Percentiles rank a stretch among this genome's conserved stretches.
phyloP scores from a whole-genome alignment of 768 basidiomycete genomes.

The Hypsizygus marmoreus region DNA sequence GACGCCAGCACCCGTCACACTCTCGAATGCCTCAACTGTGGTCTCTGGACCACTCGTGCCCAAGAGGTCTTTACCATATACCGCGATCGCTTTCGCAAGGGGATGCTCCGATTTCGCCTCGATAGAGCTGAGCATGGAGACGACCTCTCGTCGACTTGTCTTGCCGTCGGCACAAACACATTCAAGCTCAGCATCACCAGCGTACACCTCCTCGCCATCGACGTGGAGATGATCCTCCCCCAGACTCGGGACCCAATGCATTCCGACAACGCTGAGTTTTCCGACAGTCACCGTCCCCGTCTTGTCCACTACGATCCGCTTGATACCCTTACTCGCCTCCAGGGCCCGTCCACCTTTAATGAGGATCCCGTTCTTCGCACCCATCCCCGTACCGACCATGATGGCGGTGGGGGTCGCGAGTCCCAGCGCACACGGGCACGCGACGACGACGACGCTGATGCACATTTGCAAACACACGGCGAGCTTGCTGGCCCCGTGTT shows the following conservation, averaged over 20 bases:
- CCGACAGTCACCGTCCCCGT: conserved; percentile 97
- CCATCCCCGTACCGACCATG: conserved; percentile 98
- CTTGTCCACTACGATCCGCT: conserved; percentile 90
- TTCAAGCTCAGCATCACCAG: conserved; percentile 43
- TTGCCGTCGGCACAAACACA: conserved; percentile 61
- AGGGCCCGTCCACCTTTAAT: conserved; percentile 97
- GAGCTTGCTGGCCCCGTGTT: conserved; percentile 80
- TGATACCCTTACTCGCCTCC: conserved; percentile 85
- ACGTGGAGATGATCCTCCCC: conserved; percentile 14
- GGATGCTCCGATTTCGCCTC: conserved; percentile 96
- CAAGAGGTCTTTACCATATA: conserved; percentile 72
- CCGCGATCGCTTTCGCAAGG: conserved; percentile 89
- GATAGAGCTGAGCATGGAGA: conserved; percentile 83
- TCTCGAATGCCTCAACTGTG: conserved; percentile 75
- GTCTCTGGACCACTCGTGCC: conserved; percentile 49
- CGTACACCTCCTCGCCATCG: conserved; percentile 40
- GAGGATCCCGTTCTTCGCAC: conserved; percentile 94
- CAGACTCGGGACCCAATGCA: conserved; percentile 67
- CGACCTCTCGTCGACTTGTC: conserved; percentile 58
- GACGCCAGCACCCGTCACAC: conserved; percentile 87
- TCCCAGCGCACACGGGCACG: conserved; percentile 96
- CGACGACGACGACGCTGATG: conserved; percentile 97
- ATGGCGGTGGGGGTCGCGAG: conserved; percentile 97
- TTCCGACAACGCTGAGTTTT: conserved; percentile 79
- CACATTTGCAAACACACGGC: conserved; percentile 95